These are phyloP conservation scores for Globisporangium rhizosaccharum DNA, from an alignment of 352 stramenopile genomes.

Conservation along the genomic window DNA sequence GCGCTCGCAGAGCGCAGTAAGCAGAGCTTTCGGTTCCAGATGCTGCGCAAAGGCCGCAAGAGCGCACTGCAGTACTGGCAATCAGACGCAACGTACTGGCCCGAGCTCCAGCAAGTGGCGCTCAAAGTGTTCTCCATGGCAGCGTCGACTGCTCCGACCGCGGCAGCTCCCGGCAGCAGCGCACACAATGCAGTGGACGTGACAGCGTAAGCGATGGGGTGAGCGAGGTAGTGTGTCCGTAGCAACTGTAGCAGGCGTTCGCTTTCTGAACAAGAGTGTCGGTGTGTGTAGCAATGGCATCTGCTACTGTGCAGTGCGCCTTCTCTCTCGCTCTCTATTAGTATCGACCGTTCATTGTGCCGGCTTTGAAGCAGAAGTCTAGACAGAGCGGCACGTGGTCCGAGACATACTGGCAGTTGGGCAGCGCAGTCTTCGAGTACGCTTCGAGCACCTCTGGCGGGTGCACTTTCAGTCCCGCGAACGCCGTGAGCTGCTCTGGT, in stretches of 20 bases:
- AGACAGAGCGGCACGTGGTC: slow-evolving; percentile 95
- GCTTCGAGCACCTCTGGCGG: slow-evolving; percentile 83
- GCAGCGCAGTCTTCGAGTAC: slow-evolving; percentile 89
- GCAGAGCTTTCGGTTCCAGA: slow-evolving; percentile 19
- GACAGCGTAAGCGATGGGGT: background rate
- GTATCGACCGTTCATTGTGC: slow-evolving; percentile 41
- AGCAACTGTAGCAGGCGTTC: background rate
- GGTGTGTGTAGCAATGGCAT: background rate
- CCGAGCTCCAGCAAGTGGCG: slow-evolving; percentile 21
- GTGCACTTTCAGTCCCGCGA: slow-evolving; percentile 93
- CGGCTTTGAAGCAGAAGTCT: slow-evolving; percentile 83
- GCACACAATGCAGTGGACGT: background rate
- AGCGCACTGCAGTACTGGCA: slow-evolving; percentile 26
- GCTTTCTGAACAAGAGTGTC: background rate
- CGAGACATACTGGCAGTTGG: slow-evolving; percentile 94
- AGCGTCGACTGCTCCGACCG: background rate
- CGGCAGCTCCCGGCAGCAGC: background rate
- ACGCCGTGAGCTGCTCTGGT: slow-evolving; percentile 86
- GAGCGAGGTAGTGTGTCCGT: background rate
- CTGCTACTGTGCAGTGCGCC: background rate
- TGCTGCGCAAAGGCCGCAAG: slow-evolving; percentile 21
- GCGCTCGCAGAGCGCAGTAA: slow-evolving; percentile 17
- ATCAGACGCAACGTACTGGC: slow-evolving; percentile 23
- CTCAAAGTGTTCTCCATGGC: slow-evolving; percentile 7
- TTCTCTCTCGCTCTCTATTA: slow-evolving; percentile 27